These are phyloP conservation scores for Mortierella sp. DNA, from an alignment of 371 early-diverging fungal species.

Conservation along the genomic window DNA sequence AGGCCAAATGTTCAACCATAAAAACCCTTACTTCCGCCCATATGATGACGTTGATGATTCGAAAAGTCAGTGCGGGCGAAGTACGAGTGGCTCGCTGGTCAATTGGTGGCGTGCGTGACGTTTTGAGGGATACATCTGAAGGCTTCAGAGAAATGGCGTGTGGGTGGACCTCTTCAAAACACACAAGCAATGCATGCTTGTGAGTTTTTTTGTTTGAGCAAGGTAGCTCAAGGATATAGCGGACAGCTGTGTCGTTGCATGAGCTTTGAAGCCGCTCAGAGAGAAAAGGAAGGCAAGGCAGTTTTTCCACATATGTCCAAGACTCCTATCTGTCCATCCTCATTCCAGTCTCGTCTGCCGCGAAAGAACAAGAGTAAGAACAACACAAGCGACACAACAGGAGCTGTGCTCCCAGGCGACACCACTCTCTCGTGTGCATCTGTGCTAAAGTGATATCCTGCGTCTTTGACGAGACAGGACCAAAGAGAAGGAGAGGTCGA, in stretches of 20 bases:
- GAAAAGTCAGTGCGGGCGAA: not conserved
- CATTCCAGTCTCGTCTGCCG: not conserved
- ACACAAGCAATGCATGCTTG: not conserved
- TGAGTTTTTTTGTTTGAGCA: not conserved
- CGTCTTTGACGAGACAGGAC: not conserved
- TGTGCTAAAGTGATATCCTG: not conserved
- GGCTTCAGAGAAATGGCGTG: not conserved
- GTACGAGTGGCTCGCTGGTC: not conserved
- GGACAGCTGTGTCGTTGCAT: not conserved
- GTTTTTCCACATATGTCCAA: not conserved
- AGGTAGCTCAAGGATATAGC: not conserved
- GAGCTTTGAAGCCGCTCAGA: not conserved
- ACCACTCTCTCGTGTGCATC: not conserved
- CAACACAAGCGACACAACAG: constrained; percentile 1
- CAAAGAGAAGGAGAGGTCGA: not conserved
- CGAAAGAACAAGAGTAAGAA: not conserved
- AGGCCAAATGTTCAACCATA: not conserved
- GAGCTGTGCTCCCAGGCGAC: constrained; percentile 6
- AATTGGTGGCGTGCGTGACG: constrained; percentile 6
- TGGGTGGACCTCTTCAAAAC: not conserved
- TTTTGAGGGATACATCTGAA: not conserved
- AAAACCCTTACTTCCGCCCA: not conserved
- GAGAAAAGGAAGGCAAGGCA: not conserved
- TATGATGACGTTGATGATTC: constrained; percentile 11
- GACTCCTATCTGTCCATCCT: not conserved